Evolutionary conservation across 2,329 filamentous ascomycete genomes (phyloP), one percentile per base, ranked within the genome.

Genomic region (Neofusicoccum sp.): DNA sequence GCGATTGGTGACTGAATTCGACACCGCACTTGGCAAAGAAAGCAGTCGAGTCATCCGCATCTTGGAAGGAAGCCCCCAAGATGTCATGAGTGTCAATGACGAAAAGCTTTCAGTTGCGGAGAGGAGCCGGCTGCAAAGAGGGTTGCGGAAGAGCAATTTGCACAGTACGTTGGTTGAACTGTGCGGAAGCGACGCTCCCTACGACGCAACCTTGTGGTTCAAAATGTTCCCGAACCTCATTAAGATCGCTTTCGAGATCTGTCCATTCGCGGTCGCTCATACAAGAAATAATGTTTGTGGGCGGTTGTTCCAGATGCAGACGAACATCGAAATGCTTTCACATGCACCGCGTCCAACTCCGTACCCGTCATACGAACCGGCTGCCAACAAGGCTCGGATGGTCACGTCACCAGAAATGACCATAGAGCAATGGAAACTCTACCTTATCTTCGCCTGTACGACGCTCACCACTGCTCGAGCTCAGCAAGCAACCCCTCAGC

Each of bases 211-310:
- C 0, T 78, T 99, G 11, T 99, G 95, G 95, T 96, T 95, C 77
- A 99, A 98, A 71, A 89, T 98, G 16, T 99, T 99, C 69, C 96
- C 95, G 3, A 98, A 97, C 69, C 82, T 99, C 33, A 90, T 99
- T 61, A 86, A 91, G 9, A 89, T 96, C 66, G 91, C 92, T 62
- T 96, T 91, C 69, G 91, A 97, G 66, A 89, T 89, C 62, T 99
- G 93, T 68, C 90, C 91, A 0, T 93, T 96, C 68, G 92, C 93
- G 2, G 90, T 98, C 34, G 93, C 91, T 0, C 85, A 98, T 49
- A 92, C 91, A 28, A 86, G 96, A 62, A 93, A 98, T 70, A 85
- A 97, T 61, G 90, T 99, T 44, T 98, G 93, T 75, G 92, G 93
- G 65, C 86, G 95, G 61, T 88, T 98, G 49, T 81, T 96, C 33